Conservation (phyloP, 2,329 filamentous ascomycete species). For the Stachybotrys chartarum region DNA sequence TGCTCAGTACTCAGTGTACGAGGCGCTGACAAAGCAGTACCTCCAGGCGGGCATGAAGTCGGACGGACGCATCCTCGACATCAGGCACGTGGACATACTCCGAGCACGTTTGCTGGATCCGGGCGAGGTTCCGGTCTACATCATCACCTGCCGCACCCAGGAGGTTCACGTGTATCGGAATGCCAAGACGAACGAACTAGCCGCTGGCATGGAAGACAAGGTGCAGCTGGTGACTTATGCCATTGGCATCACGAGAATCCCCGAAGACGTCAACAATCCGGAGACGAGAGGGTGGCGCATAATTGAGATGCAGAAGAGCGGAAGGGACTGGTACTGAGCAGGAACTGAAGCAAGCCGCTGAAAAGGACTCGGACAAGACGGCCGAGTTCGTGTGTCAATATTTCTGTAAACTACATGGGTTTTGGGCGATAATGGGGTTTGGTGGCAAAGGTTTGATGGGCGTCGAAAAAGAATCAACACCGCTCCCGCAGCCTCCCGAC, state of each 20-base stretch:
- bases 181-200: conserved; percentile 79
- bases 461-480: conserved; percentile 18
- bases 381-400: conserved; percentile 18
- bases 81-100: conserved; percentile 85
- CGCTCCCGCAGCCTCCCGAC: conserved; percentile 22
- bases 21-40: conserved; percentile 95
- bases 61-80: conserved; percentile 91
- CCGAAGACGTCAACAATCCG: conserved; percentile 93
- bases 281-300: conserved; percentile 95
- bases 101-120: conserved; percentile 75
- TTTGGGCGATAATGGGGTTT: conserved; percentile 16
- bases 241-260: conserved; percentile 87
- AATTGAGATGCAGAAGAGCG: conserved; percentile 98
- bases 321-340: conserved; percentile 67
- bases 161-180: conserved; percentile 97
- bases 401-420: conserved; percentile 21
- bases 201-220: conserved; percentile 97
- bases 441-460: conserved; percentile 15
- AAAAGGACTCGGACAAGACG: conserved; percentile 9
- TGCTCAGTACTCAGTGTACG: conserved; percentile 93
- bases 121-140: conserved; percentile 88
- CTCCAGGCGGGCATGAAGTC: conserved; percentile 88
- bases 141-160: conserved; percentile 92
- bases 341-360: background rate
- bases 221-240: conserved; percentile 98